A percentile compares a stretch with the other conserved stretches of the same genome.
Evolutionary conservation across 257 asterid genomes (phyloP).

Genomic region (Solanum commersonii): DNA sequence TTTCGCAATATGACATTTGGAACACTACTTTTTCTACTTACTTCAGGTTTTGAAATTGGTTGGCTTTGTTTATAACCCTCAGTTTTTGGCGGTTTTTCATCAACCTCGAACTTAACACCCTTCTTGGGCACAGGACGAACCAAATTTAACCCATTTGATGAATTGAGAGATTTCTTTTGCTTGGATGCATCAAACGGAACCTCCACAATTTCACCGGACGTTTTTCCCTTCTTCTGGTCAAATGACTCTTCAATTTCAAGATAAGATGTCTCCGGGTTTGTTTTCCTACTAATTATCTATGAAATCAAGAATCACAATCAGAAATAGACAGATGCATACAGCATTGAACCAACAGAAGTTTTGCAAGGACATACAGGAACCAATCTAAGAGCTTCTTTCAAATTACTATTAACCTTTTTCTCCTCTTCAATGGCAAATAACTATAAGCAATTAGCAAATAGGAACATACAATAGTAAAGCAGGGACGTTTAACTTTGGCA

Average conservation of each 20-base stretch:
- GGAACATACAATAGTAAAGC: not conserved
- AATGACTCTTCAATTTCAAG: constrained; percentile 68
- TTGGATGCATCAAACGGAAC: constrained; percentile 43
- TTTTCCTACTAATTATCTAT: constrained; percentile 79
- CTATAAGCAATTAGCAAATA: not conserved
- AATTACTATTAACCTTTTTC: not conserved
- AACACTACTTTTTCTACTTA: constrained; percentile 37
- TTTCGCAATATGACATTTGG: constrained; percentile 80
- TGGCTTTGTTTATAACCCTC: constrained; percentile 11
- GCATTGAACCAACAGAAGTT: not conserved
- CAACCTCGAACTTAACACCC: constrained; percentile 50
- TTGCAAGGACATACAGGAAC: not conserved
- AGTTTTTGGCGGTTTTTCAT: constrained; percentile 22
- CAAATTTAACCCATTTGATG: constrained; percentile 54
- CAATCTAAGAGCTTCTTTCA: not conserved
- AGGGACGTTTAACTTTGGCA: not conserved
- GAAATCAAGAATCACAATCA: constrained; percentile 9
- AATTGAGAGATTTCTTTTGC: constrained; percentile 24
- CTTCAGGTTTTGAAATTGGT: constrained; percentile 15
- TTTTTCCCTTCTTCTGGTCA: constrained; percentile 45
- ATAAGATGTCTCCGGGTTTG: constrained; percentile 64
- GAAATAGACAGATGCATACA: not conserved
- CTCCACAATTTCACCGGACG: constrained; percentile 38
- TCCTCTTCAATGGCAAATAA: not conserved
- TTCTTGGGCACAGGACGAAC: constrained; percentile 68